A percentile compares a stretch with the other conserved stretches of the same genome.
These are phyloP conservation scores for Botryotinia globosa DNA, from an alignment of 2,329 filamentous ascomycete species.

Conservation along the genomic window DNA sequence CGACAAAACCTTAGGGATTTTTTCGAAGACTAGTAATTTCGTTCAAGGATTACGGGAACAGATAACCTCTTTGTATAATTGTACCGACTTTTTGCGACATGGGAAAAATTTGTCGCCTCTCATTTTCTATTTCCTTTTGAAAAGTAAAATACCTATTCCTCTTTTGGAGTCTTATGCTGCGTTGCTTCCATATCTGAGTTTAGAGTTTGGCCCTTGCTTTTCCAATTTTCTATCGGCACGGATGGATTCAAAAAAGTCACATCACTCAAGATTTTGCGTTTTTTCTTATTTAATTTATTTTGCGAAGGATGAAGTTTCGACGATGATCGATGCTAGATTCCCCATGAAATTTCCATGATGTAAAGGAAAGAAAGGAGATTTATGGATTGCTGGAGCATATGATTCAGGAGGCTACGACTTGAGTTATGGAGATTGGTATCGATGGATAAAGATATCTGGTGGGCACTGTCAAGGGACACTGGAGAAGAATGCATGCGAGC, in stretches of 20 bases:
- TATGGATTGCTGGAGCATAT: constrained; percentile 18
- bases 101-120: constrained; percentile 7
- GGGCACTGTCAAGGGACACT: constrained; percentile 18
- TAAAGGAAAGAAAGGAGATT: constrained; percentile 19
- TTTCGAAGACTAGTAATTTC: constrained; percentile 37
- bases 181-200: constrained; percentile 20
- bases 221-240: constrained; percentile 1
- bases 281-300: constrained; percentile 14
- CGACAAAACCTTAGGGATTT: constrained; percentile 33
- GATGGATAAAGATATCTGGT: constrained; percentile 17
- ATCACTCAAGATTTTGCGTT: not conserved
- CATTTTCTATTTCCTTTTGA: constrained; percentile 12
- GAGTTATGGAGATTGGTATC: constrained; percentile 17
- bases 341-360: constrained; percentile 12
- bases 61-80: constrained; percentile 36
- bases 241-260: constrained; percentile 10
- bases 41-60: constrained; percentile 35
- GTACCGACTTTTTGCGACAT: not conserved
- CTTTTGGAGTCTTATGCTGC: constrained; percentile 17
- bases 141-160: constrained; percentile 19
- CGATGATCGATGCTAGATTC: constrained; percentile 19
- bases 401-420: constrained; percentile 21
- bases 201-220: constrained; percentile 19
- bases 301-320: constrained; percentile 19
- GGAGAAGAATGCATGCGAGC: constrained; percentile 11